Evolutionary conservation across 768 basidiomycete genomes (phyloP), one percentile per base, ranked within the genome.

Genomic region (Pisolithus sp.): DNA sequence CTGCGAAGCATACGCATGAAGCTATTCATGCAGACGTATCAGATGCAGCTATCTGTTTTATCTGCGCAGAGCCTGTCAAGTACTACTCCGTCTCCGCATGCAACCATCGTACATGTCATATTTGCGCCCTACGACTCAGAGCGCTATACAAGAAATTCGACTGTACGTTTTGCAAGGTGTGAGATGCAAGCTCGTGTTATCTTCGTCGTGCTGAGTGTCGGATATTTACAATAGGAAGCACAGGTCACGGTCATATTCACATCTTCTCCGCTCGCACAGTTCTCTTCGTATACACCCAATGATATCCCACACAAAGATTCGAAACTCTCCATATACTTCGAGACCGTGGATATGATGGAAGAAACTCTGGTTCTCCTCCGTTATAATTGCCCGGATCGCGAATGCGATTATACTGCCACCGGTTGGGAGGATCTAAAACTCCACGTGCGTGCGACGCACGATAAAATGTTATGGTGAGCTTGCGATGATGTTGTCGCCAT

Each of bases 151-250:
- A 97, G 75, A 94, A 89, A 67, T 73, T 71, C 39, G 89, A 93
- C 13, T 98, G 95, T 63, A 91, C 95, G 1, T 96, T 96, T 67
- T 99, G 95, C 78, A 98, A 98, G 80, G 92, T 86, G 48, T 10
- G 78, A 23, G 17, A n/a, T 31, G 7, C 7, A 24, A 38, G 20
- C 43, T 46, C 15, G 21, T 54, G 7, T 12, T 20, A n/a, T 28
- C 6, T 24, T 26, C 13, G 46, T 20, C 5, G 20, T 23, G 24
- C 45, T 43, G 31, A 30, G 48, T 48, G 44, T 5, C 57, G 39
- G 9, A 51, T 21, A 36, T 38, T 4, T 17, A 12, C 18, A 9
- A 43, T 56, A 91, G 89, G 83, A 85, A 61, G 79, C 83, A 4
- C 89, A 91, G 72, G 71, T 74, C 1, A 75, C 76, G 2, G 76